Base-by-base conservation (phyloP, 2,329 filamentous ascomycete genomes). In the Mariannaea sp. region DNA sequence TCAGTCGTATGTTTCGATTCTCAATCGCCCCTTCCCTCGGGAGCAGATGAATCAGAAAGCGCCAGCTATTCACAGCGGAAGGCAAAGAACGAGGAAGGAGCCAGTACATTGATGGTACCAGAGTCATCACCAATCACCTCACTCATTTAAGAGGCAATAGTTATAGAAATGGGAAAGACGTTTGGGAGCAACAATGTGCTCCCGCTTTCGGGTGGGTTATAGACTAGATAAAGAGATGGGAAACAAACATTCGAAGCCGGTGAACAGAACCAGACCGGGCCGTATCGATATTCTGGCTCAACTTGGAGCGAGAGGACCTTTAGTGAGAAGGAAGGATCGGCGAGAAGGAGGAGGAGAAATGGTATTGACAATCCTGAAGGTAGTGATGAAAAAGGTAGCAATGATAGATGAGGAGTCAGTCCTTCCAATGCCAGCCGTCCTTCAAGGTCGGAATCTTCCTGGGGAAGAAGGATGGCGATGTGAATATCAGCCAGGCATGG, bases 401-500 rank as follows among this genome's bases (percentile, higher is more conserved):
- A 39, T 24, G 36, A 19, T 12, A 19, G 24, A 53, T 44, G 19
- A 39, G 36, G 12, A 39, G 36, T 17, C 33, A 39, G 36, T 51
- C 48, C 55, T 52, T 33, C 33, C 48, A 29, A 43, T 26, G 41
- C 56, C 53, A 42, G 44, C 53, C 53, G 45, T 47, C 56, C 41
- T 44, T 55, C 52, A 55, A 53, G 54, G 61, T 56, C 45, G 49
- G 35, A 46, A 36, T 39, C 17, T 4, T 24, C 12, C 19, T 32
- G 58, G 38, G 45, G 46, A 40, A 33, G 49, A 48, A 51, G 44
- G 26, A 58, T 30, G 43, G 32, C 10, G 54, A 53, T 32, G 42
- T 30, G 38, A 49, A 55, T 61, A 58, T 58, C 44, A 46, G 30
- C 62, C 61, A 65, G 62, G 61, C 63, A 64, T 58, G 60, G 48